Conservation (phyloP, 2,329 filamentous ascomycete genomes). For the Sphaerulina musiva region DNA sequence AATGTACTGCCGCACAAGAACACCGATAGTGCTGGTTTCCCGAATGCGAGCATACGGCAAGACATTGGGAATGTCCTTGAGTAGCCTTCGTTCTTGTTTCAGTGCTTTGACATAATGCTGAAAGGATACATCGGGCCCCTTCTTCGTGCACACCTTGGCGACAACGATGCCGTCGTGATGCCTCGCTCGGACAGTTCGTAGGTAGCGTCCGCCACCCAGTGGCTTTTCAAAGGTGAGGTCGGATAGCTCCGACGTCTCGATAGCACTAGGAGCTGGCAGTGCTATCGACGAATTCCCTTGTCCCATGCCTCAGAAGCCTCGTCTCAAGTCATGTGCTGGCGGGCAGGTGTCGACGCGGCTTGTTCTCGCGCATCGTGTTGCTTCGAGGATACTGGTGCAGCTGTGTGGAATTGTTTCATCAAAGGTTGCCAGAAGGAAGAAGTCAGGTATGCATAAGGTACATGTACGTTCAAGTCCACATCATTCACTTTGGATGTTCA, state of each 20-base stretch:
- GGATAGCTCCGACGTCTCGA: constrained; percentile 85
- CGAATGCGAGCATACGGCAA: constrained; percentile 83
- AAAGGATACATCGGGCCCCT: constrained; percentile 69
- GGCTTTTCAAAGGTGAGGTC: constrained; percentile 90
- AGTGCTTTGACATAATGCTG: constrained; percentile 72
- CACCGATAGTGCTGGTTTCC: constrained; percentile 86
- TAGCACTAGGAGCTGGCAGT: constrained; percentile 82
- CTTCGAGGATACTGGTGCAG: not conserved
- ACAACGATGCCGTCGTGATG: constrained; percentile 87
- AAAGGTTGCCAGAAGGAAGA: too few relatives aligned
- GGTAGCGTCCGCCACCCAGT: constrained; percentile 84
- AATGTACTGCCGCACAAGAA: constrained; percentile 87
- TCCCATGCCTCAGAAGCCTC: constrained; percentile 57
- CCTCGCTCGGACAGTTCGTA: constrained; percentile 89
- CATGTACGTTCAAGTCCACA: not conserved
- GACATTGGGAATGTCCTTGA: constrained; percentile 83
- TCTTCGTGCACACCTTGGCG: constrained; percentile 88
- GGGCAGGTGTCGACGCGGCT: not conserved
- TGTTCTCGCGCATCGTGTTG: not conserved
- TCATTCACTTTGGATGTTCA: not conserved
- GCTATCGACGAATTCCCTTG: constrained; percentile 87
- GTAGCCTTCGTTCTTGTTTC: constrained; percentile 71
- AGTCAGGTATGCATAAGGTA: too few relatives aligned
- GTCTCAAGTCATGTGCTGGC: constrained; percentile 1
- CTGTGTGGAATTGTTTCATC: not conserved